phyloP scores from a whole-genome alignment of 176 grass and related monocot species.

The maize (Zea mays) region Zm-B73-REFERENCE-NAM-5.0 NC_050097.1:140638001-140638500 shows the following conservation, averaged over 20 bases:
- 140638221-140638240: neutral
- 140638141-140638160: slow-evolving; percentile 41
- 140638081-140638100: slow-evolving; percentile 51
- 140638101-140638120: slow-evolving; percentile 43
- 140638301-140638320: neutral
- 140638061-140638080: slow-evolving; percentile 35
- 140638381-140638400: neutral
- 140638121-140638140: slow-evolving; percentile 48
- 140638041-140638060: neutral
- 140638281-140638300: slow-evolving; percentile 14
- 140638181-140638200: neutral
- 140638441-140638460: neutral
- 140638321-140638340: neutral
- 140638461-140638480: no score
- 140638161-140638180: neutral
- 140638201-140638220: neutral
- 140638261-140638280: slow-evolving; percentile 35
- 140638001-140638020: neutral
- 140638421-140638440: no score
- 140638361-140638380: slow-evolving; percentile 2
- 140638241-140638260: slow-evolving; percentile 34
- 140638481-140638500: no score
- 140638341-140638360: slow-evolving; percentile 19
- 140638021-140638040: slow-evolving; percentile 44
- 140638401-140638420: neutral